These are phyloP conservation scores for Candida krabiensis DNA, from an alignment of 805 yeast species.

Conservation along the genomic window DNA sequence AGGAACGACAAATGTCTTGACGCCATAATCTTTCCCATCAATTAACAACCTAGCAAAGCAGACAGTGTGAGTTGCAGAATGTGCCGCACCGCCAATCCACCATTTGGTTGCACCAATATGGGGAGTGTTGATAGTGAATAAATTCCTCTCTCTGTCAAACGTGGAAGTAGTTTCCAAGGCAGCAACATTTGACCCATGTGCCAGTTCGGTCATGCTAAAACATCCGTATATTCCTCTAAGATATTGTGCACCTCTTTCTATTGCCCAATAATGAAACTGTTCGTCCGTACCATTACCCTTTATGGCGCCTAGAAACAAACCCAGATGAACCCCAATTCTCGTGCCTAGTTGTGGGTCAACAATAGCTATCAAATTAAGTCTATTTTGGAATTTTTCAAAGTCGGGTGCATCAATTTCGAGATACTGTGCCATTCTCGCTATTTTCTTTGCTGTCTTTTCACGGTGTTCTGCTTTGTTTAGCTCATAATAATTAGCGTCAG, in stretches of 20 bases:
- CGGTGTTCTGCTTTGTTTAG: constrained; percentile 56
- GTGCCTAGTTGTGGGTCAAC: constrained; percentile 82
- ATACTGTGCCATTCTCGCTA: constrained; percentile 59
- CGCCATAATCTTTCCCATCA: constrained; percentile 85
- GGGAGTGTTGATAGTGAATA: constrained; percentile 80
- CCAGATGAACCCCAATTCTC: constrained; percentile 84
- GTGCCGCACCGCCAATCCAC: constrained; percentile 99
- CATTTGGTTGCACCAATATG: constrained; percentile 92
- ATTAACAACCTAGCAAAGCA: constrained; percentile 83
- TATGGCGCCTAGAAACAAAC: constrained; percentile 77
- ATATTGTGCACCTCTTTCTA: constrained; percentile 59
- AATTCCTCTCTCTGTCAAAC: constrained; percentile 62
- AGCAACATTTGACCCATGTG: constrained; percentile 93
- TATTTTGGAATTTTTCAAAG: constrained; percentile 50
- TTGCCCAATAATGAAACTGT: constrained; percentile 83
- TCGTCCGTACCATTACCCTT: constrained; percentile 86
- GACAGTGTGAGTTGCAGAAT: constrained; percentile 85
- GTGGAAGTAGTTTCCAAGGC: constrained; percentile 92
- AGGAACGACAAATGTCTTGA: constrained; percentile 89
- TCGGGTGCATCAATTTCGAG: constrained; percentile 45
- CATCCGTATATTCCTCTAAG: constrained; percentile 76
- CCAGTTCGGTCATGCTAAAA: constrained; percentile 91
- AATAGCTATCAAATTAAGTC: constrained; percentile 58
- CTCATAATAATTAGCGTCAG: constrained; percentile 58
- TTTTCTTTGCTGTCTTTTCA: constrained; percentile 58